Evolutionary conservation across 257 asterid species (phyloP).

Genomic region (Gentiana straminea): DNA sequence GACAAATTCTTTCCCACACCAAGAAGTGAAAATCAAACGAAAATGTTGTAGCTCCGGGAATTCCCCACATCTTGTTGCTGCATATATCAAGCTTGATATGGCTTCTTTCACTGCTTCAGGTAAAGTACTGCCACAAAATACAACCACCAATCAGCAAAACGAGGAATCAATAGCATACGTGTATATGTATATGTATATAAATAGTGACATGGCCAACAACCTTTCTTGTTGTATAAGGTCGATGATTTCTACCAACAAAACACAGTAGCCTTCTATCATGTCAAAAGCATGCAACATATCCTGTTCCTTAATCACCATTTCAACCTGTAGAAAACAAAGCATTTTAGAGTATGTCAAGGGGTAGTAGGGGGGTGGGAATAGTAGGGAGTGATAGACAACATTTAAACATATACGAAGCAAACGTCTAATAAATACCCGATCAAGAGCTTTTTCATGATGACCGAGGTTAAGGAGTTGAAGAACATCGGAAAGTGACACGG

Average conservation of each 20-base stretch:
- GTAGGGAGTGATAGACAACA: background rate
- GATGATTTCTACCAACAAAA: conserved; percentile 48
- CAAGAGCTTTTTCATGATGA: conserved; percentile 68
- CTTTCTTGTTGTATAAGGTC: conserved; percentile 48
- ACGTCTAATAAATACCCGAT: conserved; percentile 34
- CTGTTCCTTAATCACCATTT: conserved; percentile 40
- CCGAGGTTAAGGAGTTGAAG: conserved; percentile 42
- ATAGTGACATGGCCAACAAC: conserved; percentile 17
- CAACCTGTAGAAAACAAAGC: background rate
- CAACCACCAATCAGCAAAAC: background rate
- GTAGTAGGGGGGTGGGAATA: background rate
- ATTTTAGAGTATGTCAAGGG: background rate
- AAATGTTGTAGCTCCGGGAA: conserved; percentile 88
- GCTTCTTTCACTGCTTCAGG: conserved; percentile 79
- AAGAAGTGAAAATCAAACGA: conserved; percentile 35
- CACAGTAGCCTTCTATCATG: conserved; percentile 57
- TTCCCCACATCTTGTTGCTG: conserved; percentile 81
- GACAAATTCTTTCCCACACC: conserved; percentile 58
- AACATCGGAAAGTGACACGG: conserved; percentile 61
- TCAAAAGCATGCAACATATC: conserved; percentile 70
- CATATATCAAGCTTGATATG: conserved; percentile 55
- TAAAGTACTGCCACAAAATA: conserved; percentile 35
- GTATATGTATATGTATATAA: background rate
- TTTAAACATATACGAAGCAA: background rate
- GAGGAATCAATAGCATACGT: background rate